Evolutionary conservation across 129 eudicot species (phyloP).

Genomic region (Smallanthus sonchifolius): DNA sequence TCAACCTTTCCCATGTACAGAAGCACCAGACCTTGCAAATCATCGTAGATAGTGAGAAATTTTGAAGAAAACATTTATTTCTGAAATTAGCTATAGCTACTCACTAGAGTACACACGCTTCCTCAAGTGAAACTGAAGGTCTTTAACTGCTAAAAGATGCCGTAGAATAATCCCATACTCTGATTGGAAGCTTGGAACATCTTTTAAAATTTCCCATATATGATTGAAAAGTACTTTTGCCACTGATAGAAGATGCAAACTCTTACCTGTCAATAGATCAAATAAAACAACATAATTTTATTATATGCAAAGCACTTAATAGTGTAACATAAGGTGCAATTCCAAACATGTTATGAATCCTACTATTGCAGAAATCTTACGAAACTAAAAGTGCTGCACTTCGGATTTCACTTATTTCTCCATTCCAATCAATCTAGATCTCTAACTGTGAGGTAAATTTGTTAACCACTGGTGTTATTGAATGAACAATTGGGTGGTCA

Average conservation of each 20-base stretch:
- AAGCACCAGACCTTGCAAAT: constrained; percentile 62
- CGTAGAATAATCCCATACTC: constrained; percentile 86
- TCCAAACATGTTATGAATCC: constrained; percentile 2
- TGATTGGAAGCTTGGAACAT: constrained; percentile 83
- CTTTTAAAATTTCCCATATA: constrained; percentile 70
- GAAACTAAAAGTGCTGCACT: neutral
- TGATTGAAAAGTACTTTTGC: constrained; percentile 78
- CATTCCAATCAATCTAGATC: constrained; percentile 10
- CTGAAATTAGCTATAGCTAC: constrained; percentile 24
- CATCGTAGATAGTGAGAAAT: constrained; percentile 13
- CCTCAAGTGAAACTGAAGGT: constrained; percentile 70
- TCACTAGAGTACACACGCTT: constrained; percentile 73
- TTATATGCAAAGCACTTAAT: constrained; percentile 1
- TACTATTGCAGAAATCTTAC: constrained; percentile 1
- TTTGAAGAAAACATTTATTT: neutral
- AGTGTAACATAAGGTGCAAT: neutral
- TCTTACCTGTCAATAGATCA: constrained; percentile 50
- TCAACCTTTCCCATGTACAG: constrained; percentile 78
- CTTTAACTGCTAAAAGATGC: constrained; percentile 59
- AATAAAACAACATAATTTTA: constrained; percentile 9
- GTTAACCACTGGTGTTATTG: neutral
- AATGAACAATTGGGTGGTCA: neutral
- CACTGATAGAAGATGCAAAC: constrained; percentile 61
- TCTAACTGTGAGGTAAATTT: constrained; percentile 1
- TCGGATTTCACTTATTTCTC: neutral